These are phyloP conservation scores for Escovopsis weberi DNA, from an alignment of 2,329 filamentous ascomycete genomes.

Conservation along the genomic window DNA sequence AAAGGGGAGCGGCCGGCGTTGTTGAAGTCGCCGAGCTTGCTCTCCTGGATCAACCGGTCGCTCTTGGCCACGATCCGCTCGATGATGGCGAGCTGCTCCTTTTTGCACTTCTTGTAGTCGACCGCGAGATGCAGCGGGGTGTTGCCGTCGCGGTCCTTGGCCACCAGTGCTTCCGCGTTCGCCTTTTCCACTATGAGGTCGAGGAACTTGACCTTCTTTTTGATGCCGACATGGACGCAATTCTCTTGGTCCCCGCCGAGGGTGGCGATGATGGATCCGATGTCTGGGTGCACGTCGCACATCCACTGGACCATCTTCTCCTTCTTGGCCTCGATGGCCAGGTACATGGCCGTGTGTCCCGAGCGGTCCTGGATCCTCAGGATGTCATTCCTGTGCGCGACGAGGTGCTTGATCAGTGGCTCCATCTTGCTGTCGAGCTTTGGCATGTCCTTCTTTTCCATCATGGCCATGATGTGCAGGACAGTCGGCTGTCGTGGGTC, in stretches of 20 bases:
- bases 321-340: slow-evolving; percentile 6
- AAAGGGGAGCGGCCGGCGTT: slow-evolving; percentile 7
- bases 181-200: slow-evolving; percentile 7
- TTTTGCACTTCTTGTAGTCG: slow-evolving; percentile 9
- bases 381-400: slow-evolving; percentile 2
- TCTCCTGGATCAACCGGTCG: slow-evolving; percentile 4
- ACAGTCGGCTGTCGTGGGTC: slow-evolving; percentile 7
- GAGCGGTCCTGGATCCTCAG: slow-evolving; percentile 2
- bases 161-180: slow-evolving; percentile 4
- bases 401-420: slow-evolving; percentile 5
- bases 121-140: slow-evolving; percentile 12
- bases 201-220: slow-evolving; percentile 10
- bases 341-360: slow-evolving; percentile 4
- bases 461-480: slow-evolving; percentile 8
- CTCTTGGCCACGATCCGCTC: slow-evolving; percentile 7
- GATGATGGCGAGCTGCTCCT: slow-evolving; percentile 9
- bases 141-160: slow-evolving; percentile 6
- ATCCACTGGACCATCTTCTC: slow-evolving; percentile 8
- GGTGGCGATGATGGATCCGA: slow-evolving; percentile 4
- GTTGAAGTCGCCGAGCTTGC: slow-evolving; percentile 7
- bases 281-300: slow-evolving; percentile 4
- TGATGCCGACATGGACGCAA: slow-evolving; percentile 5
- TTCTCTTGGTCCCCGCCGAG: slow-evolving; percentile 4
- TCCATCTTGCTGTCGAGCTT: slow-evolving; percentile 9
- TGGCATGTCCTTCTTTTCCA: slow-evolving; percentile 8